Percentiles rank a stretch among this genome's conserved stretches.
These are phyloP conservation scores for Backusella parvicylindrica DNA, from an alignment of 192 early-diverging fungal species.

Conservation along the genomic window DNA sequence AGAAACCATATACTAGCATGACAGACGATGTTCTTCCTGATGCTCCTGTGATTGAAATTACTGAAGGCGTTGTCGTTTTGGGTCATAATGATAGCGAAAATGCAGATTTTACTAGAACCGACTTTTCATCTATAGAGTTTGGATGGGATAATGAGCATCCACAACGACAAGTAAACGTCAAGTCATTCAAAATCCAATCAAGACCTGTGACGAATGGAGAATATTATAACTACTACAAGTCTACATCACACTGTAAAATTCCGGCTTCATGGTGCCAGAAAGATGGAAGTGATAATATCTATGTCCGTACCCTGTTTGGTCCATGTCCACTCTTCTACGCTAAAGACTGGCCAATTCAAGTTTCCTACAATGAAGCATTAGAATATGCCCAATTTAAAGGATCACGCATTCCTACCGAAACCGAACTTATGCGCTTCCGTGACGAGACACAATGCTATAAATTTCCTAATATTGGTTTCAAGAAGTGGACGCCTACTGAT, in stretches of 20 bases:
- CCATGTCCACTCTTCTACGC: slow-evolving; percentile 48
- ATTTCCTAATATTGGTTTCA: slow-evolving; percentile 68
- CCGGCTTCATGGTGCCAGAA: slow-evolving; percentile 56
- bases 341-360: slow-evolving; percentile 68
- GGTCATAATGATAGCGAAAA: slow-evolving; percentile 64
- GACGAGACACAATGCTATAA: slow-evolving; percentile 31
- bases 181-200: slow-evolving; percentile 61
- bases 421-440: slow-evolving; percentile 53
- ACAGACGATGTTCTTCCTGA: neutral
- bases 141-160: slow-evolving; percentile 95
- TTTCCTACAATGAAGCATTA: slow-evolving; percentile 63
- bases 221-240: slow-evolving; percentile 56
- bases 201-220: slow-evolving; percentile 82
- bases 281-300: slow-evolving; percentile 10
- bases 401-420: slow-evolving; percentile 72
- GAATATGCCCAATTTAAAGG: slow-evolving; percentile 62
- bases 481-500: slow-evolving; percentile 59
- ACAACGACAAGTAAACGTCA: slow-evolving; percentile 23
- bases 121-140: slow-evolving; percentile 37
- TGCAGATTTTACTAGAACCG: slow-evolving; percentile 31
- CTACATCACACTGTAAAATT: slow-evolving; percentile 8
- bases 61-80: slow-evolving; percentile 29
- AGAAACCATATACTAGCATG: neutral
- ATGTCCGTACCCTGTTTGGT: slow-evolving; percentile 70
- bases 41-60: neutral